Conservation (phyloP, 192 early-diverging fungal species). For the Radiomyces spectabilis region DNA sequence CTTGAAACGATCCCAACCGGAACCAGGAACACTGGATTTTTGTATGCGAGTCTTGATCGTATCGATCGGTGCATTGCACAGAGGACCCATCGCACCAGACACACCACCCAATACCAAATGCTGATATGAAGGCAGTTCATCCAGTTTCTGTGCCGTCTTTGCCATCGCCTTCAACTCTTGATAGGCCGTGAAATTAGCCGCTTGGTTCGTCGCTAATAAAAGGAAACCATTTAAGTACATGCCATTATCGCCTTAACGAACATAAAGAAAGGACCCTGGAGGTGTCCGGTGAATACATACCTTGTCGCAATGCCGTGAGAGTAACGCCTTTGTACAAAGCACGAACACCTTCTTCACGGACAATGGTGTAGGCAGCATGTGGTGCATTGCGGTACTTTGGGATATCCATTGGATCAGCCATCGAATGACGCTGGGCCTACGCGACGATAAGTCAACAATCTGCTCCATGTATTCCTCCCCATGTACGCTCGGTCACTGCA, state of each 20-base stretch:
- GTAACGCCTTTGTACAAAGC: conserved; percentile 93
- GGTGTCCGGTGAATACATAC: conserved; percentile 33
- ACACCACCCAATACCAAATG: conserved; percentile 84
- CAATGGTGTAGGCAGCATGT: conserved; percentile 86
- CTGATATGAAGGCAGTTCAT: conserved; percentile 86
- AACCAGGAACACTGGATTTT: conserved; percentile 62
- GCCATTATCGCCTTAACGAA: too few relatives aligned
- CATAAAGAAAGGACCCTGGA: not conserved
- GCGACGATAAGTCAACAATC: not conserved
- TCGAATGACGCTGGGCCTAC: conserved; percentile 84
- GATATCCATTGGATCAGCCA: conserved; percentile 91
- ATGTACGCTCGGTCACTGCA: not conserved
- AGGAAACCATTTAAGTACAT: not conserved
- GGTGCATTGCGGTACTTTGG: conserved; percentile 95
- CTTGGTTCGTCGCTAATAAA: conserved; percentile 86
- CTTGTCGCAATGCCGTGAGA: conserved; percentile 88
- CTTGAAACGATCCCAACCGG: conserved; percentile 74
- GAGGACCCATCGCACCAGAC: conserved; percentile 84
- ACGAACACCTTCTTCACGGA: conserved; percentile 81
- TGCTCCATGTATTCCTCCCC: too few relatives aligned
- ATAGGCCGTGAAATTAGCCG: conserved; percentile 97
- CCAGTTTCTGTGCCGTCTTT: conserved; percentile 58
- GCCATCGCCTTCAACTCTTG: conserved; percentile 83
- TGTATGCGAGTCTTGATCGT: conserved; percentile 99
- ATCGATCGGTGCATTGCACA: conserved; percentile 96